Evolutionary conservation across 2,329 filamentous ascomycete genomes (phyloP), one percentile per base, ranked within the genome.

Genomic region (Talaromyces marneffei): DNA sequence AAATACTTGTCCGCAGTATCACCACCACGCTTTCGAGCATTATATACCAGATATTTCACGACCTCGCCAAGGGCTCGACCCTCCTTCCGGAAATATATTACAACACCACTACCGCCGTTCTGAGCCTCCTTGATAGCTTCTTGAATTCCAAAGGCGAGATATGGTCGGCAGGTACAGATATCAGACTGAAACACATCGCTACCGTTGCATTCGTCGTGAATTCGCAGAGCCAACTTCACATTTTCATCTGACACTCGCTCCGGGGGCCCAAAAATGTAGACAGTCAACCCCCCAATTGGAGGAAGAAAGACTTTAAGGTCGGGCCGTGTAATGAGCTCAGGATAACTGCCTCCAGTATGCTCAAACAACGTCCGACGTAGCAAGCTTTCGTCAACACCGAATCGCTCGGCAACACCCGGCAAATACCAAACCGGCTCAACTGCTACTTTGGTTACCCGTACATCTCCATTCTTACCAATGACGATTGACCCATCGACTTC

Each of bases 21-120:
- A 35, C 77, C 75, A 12, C 74, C 69, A 42, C 73, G 72, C 67
- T 74, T 78, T 67, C 78, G 74, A 67, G 82, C 78, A 65, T 80
- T 80, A 68, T 82, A 84, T 71, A 96, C 92, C 73, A 88, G 76
- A 65, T 88, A 88, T 71, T 97, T 97, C 59, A 92, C 96, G 31
- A 99, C 94, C 75, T 99, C 94, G 58, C 94, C 94, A 6, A 97
- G 80, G 39, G 93, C 94, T 67, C 94, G 85, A 33, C 94, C 94
- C 79, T 99, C 94, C 75, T 99, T 99, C 67, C 94, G 87, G 85
- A 97, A 99, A 75, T 99, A 99, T 73, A 97, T 97, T 59, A 97
- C 94, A 23, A 97, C 91, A 61, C 93, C 93, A 68, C 89, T 93
- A 53, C 93, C 93, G 58, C 93, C 93, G 61, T 89, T 91, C 74